These are phyloP conservation scores for Eutrema yunnanense DNA, from an alignment of 345 rosid genomes.

Conservation along the genomic window DNA sequence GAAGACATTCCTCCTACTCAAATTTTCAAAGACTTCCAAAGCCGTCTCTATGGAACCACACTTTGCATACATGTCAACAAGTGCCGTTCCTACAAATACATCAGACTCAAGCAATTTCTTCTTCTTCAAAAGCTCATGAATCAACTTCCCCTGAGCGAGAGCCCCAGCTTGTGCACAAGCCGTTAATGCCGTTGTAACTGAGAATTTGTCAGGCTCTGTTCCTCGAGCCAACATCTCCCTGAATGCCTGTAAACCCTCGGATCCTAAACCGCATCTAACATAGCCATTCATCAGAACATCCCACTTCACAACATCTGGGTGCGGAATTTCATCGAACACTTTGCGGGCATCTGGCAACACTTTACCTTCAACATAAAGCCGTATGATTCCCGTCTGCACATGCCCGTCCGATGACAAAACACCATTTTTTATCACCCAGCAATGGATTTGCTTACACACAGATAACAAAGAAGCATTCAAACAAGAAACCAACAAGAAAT, in stretches of 20 bases:
- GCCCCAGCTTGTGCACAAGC: conserved; percentile 54
- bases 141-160: conserved; percentile 49
- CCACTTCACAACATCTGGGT: conserved; percentile 46
- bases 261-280: conserved; percentile 29
- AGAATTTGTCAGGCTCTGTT: conserved; percentile 45
- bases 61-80: conserved; percentile 59
- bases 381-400: conserved; percentile 40
- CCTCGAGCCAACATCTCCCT: conserved; percentile 41
- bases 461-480: conserved; percentile 22
- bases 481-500: conserved; percentile 39
- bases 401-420: conserved; percentile 39
- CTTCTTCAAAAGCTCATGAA: conserved; percentile 44
- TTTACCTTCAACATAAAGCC: conserved; percentile 28
- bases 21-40: conserved; percentile 35
- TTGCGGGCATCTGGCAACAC: conserved; percentile 34
- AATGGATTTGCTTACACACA: conserved; percentile 39
- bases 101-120: conserved; percentile 30
- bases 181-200: conserved; percentile 41
- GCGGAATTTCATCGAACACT: conserved; percentile 52
- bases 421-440: conserved; percentile 45
- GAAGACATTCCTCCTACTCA: conserved; percentile 44
- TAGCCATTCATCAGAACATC: conserved; percentile 52
- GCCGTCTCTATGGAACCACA: conserved; percentile 50
- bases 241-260: conserved; percentile 35
- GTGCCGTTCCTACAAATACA: conserved; percentile 46